Evolutionary conservation across 306 rosid species (phyloP), one percentile per base, ranked within the genome.

Genomic region (Quercus agrifolia): DNA sequence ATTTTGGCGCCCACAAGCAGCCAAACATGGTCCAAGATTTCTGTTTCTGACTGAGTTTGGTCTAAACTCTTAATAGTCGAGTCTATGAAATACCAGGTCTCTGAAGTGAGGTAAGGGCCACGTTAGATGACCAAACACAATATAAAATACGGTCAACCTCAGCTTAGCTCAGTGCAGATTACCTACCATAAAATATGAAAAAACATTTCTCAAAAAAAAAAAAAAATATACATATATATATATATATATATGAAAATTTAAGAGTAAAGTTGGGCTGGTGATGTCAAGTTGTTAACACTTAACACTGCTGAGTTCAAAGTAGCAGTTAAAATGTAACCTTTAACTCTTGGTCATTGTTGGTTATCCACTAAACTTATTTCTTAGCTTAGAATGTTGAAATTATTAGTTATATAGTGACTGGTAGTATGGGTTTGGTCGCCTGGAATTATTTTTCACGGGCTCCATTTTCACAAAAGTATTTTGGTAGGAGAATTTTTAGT

Each of bases 201-300:
- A 31, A 30, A 30, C 23, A 23, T 23, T 23, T 23, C 23, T 23
- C 23, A 23, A 23, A 23, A 23, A 31, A 31, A 30, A 30, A 4
- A 31, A 31, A 30, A 30, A 2, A 28, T 21, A 21, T 21, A 23
- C 0, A 27, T 27, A 27, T 27, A 27, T 27, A 27, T 27, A 27
- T 27, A 27, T 27, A 27, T 27, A 27, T 28, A 31, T 31, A 31
- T 31, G 20, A 27, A 19, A 30, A 28, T 6, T 46, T 41, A 17
- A 3, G 57, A 56, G 21, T 10, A 69, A 54, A 46, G 46, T 21
- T 41, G 27, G 15, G 14, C 54, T 10, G 56, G 15, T 41, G 69
- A 81, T 81, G 77, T 59, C 44, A 59, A 27, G 69, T 75, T 81
- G 80, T 59, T 28, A 59, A 38, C 19, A 14, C 25, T 59, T 28